Evolutionary conservation across 805 yeast species (phyloP), one percentile per base, ranked within the genome.

Genomic region (Suhomyces xylopsoci): DNA sequence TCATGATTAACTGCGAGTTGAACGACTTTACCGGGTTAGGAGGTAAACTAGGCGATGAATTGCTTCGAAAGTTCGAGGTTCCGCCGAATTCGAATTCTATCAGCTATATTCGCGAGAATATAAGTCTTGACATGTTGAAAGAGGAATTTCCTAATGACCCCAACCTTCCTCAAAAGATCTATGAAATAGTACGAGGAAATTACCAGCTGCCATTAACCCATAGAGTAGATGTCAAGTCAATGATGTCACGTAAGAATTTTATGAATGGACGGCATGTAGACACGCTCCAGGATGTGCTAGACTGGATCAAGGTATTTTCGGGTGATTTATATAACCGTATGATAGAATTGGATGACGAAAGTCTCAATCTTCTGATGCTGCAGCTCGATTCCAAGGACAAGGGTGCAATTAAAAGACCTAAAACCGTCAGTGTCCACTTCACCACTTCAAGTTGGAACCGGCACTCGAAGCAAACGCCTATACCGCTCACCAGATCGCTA

Each of bases 21-120:
- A 80, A 82, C 0, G 96, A 91, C 59, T 81, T 93, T 52, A 87
- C 96, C 81, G 90, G 96, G 0, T 73, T 93, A 77, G 98, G 99
- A 6, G 99, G 98, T 2, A 90, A 89, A 58, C 69, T 79, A 8
- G 99, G 99, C 0, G 84, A 84, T 9, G 70, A 72, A 10, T 73
- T 90, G 1, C 55, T 77, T 15, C 65, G 68, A n/a, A 66, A 71
- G 17, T 66, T 91, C n/a, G 71, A 76, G 1, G 68, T 82, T 2
- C 88, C 87, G 0, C 69, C 70, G 2, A 76, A 68, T 17, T 51
- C 26, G 65, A 82, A 54, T 77, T 87, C 59, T 4, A 66, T 71
- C 6, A 69, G 77, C 2, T 76, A 66, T 51, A 76, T 90, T 1
- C 71, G 87, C 50, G 79, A 80, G 3, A 70, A 74, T 36, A 80